Evolutionary conservation across 805 yeast genomes (phyloP), one percentile per base, ranked within the genome.

Genomic region (Cyberlindnera sargentensis): DNA sequence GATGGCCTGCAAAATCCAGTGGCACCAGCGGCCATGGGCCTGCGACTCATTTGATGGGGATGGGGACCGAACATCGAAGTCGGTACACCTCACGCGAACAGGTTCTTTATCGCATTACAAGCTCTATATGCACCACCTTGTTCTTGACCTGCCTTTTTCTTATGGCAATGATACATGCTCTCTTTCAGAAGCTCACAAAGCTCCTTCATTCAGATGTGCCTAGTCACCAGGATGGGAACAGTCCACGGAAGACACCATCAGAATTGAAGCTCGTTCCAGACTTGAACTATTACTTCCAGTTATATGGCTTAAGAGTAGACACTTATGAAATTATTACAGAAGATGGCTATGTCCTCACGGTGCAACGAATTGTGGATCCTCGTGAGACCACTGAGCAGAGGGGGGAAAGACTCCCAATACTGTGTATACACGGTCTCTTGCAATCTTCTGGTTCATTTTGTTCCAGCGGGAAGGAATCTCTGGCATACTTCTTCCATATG

Each of bases 401-500:
- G 32, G 38, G 60, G 33, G 35, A 50, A 31, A 61, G 71, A 47
- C 70, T 70, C 43, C 98, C 98, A 0, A 67, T 91, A 2, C 66
- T 91, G 24, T 63, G 88, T 48, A 67, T 91, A 23, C 99, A 91
- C 55, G 99, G 99, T 0, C 70, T 91, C 10, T 66, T 91, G 49
- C 95, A 90, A 57, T 83, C 95, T 24, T 79, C 91, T 0, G 96
- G 90, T 0, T 84, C 96, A 0, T 91, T 75, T 61, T 72, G 91
- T 28, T 82, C 95, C 0, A 68, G 85, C n/a, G 99, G 98, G 0
- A 70, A 73, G 44, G 78, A 83, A 46, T 83, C 95, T 8, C 63
- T 93, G 36, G 93, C 91, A 0, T 77, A 71, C 59, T 72, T 69
- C 57, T 70, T 70, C 40, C 62, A 64, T 33, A 65, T 68, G 30